Evolutionary conservation across 768 basidiomycete genomes (phyloP).

Genomic region (Pulveroboletus sp.): DNA sequence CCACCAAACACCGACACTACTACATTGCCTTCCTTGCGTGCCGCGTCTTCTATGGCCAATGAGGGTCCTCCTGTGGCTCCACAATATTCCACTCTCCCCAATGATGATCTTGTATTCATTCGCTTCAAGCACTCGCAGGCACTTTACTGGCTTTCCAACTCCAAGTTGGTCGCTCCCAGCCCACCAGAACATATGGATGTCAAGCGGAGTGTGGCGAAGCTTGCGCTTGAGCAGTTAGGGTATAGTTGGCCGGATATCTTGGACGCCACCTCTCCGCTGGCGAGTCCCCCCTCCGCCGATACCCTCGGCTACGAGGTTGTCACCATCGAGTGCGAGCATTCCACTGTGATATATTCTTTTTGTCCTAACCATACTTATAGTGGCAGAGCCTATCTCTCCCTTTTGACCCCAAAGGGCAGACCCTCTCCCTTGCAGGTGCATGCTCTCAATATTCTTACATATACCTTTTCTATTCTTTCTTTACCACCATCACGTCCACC

Average conservation of each 20-base stretch:
- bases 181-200: conserved; percentile 10
- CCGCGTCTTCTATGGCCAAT: background rate
- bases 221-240: conserved; percentile 31
- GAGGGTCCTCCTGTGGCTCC: background rate
- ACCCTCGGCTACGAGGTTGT: conserved; percentile 32
- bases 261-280: conserved; percentile 33
- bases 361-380: conserved; percentile 14
- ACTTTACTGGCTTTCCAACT: conserved; percentile 23
- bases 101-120: conserved; percentile 15
- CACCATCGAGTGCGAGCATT: conserved; percentile 17
- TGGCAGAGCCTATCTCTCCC: conserved; percentile 46
- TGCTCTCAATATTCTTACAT: conserved; percentile 37
- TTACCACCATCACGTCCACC: conserved; percentile 42
- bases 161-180: conserved; percentile 11
- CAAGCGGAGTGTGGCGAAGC: conserved; percentile 20
- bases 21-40: conserved; percentile 5
- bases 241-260: conserved; percentile 42
- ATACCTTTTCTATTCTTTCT: conserved; percentile 52
- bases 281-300: conserved; percentile 9
- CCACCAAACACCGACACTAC: conserved; percentile 39
- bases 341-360: background rate
- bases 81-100: background rate
- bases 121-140: conserved; percentile 24
- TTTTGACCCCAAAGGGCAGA: conserved; percentile 38
- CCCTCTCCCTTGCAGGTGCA: conserved; percentile 61